These are phyloP conservation scores for Boletus rubropictus DNA, from an alignment of 768 basidiomycete species.

Conservation along the genomic window DNA sequence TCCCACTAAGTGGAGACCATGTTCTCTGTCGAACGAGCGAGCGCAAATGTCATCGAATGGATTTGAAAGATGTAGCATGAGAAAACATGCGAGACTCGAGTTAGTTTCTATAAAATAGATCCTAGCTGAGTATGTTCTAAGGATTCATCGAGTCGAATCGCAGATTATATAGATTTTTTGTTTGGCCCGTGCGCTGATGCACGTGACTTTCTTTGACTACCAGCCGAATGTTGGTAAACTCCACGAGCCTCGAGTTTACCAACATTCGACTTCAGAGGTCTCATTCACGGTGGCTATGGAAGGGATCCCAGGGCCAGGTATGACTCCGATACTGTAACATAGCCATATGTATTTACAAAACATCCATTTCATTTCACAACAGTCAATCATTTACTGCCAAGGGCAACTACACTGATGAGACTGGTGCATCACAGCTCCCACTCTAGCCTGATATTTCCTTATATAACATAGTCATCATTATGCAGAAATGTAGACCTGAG, in stretches of 20 bases:
- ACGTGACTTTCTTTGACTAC: constrained; percentile 16
- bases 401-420: constrained; percentile 50
- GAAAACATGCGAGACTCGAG: constrained; percentile 76
- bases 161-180: constrained; percentile 30
- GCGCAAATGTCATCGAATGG: constrained; percentile 63
- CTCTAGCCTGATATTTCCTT: too few relatives aligned
- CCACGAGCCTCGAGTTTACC: constrained; percentile 25
- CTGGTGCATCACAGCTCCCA: too few relatives aligned
- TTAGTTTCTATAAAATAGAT: constrained; percentile 78
- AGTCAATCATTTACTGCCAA: constrained; percentile 53
- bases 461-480: too few relatives aligned
- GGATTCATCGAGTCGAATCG: constrained; percentile 23
- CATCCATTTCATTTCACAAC: constrained; percentile 60
- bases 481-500: too few relatives aligned
- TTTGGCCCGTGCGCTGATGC: constrained; percentile 33
- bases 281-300: constrained; percentile 42
- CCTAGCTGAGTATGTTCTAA: constrained; percentile 77
- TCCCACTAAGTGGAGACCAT: constrained; percentile 34
- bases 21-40: constrained; percentile 67
- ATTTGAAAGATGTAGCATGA: constrained; percentile 68
- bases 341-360: constrained; percentile 66
- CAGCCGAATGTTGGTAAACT: too few relatives aligned
- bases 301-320: constrained; percentile 35
- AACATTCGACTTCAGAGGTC: constrained; percentile 54
- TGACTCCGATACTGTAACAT: too few relatives aligned